phyloP scores from a whole-genome alignment of 202 grass and related monocot species.

The Setaria viridis region DNA sequence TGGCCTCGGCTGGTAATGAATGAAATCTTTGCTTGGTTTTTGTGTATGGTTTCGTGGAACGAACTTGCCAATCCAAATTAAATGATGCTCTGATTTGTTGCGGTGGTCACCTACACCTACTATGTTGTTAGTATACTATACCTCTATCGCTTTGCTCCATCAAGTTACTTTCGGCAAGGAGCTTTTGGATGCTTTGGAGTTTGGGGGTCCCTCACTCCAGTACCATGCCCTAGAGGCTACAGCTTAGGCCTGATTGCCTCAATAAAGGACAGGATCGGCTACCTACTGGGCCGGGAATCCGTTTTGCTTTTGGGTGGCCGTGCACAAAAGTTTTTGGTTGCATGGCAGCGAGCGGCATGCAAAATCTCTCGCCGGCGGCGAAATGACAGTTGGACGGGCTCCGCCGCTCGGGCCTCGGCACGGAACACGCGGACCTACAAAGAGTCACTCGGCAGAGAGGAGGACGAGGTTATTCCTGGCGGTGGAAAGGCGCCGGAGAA shows the following conservation, averaged over 20 bases:
- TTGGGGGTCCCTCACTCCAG: not conserved
- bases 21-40: conserved; percentile 37
- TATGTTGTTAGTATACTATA: not conserved
- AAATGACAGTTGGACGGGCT: conserved; percentile 45
- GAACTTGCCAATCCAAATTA: not conserved
- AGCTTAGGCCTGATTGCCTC: not conserved
- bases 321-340: conserved; percentile 39
- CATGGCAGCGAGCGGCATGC: conserved; percentile 23
- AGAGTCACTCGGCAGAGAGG: conserved; percentile 16
- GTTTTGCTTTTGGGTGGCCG: conserved; percentile 48
- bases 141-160: conserved; percentile 36
- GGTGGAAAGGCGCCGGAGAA: conserved; percentile 38
- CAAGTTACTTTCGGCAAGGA: conserved; percentile 53
- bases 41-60: conserved; percentile 19
- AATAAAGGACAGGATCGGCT: conserved; percentile 44
- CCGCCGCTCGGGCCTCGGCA: conserved; percentile 1
- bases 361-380: conserved; percentile 14
- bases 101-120: not conserved
- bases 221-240: conserved; percentile 19
- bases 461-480: conserved; percentile 33
- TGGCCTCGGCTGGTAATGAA: conserved; percentile 49
- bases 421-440: conserved; percentile 14
- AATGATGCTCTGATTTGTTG: conserved; percentile 19
- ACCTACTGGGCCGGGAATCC: conserved; percentile 34
- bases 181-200: conserved; percentile 32